Conservation (phyloP, 768 basidiomycete genomes). For the Nidularia pulvinata region DNA sequence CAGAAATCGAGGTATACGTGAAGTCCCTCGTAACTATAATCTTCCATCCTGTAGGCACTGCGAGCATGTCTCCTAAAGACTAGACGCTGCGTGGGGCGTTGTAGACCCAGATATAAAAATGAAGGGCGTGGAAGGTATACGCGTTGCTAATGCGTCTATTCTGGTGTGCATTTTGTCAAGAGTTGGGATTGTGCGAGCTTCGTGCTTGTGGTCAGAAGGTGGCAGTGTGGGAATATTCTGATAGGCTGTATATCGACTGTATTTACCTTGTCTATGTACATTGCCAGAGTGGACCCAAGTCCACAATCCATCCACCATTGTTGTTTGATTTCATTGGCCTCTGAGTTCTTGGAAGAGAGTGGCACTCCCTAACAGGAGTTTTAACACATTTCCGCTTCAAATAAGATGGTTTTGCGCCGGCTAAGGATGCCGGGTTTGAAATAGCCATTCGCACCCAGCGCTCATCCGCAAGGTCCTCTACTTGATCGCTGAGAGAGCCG, state of each 20-base stretch:
- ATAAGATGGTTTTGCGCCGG: not conserved
- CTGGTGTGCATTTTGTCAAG: conserved; percentile 11
- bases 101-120: conserved; percentile 23
- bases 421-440: not conserved
- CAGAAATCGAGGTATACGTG: conserved; percentile 13
- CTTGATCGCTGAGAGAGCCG: conserved; percentile 1
- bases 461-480: conserved; percentile 2
- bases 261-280: no score
- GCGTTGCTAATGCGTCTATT: conserved; percentile 26
- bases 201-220: no score
- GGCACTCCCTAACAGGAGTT: no score
- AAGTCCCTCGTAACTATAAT: conserved; percentile 10
- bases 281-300: no score
- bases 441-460: conserved; percentile 1
- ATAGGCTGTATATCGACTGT: no score
- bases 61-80: conserved; percentile 15
- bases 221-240: no score
- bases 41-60: conserved; percentile 20
- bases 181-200: no score
- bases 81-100: conserved; percentile 14
- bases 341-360: no score
- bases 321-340: no score
- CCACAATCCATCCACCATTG: no score
- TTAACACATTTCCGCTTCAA: not conserved
- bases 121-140: conserved; percentile 20